Conservation (phyloP, 2,329 filamentous ascomycete genomes). For the Laburnicola sp. region DNA sequence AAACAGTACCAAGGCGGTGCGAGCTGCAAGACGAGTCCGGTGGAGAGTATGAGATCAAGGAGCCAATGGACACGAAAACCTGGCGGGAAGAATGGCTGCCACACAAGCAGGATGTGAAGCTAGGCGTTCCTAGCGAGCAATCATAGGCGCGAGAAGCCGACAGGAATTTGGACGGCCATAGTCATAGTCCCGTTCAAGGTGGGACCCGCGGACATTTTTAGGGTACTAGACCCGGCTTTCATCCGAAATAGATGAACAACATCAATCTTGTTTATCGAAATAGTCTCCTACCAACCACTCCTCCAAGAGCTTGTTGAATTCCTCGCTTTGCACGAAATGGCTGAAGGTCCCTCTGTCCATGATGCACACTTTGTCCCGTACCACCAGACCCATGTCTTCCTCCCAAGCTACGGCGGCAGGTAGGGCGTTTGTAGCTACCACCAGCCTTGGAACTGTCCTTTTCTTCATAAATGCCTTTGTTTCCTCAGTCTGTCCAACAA, state of each 20-base stretch:
- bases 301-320: conserved; percentile 15
- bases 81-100: too few relatives aligned
- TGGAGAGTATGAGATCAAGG: too few relatives aligned
- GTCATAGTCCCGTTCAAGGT: too few relatives aligned
- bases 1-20: too few relatives aligned
- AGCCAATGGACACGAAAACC: too few relatives aligned
- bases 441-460: conserved; percentile 17
- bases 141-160: too few relatives aligned
- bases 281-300: conserved; percentile 11
- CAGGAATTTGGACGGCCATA: too few relatives aligned
- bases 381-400: conserved; percentile 12
- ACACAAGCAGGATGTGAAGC: too few relatives aligned
- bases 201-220: too few relatives aligned
- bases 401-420: conserved; percentile 14
- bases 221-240: too few relatives aligned
- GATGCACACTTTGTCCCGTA: not conserved
- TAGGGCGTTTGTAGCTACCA: conserved; percentile 8
- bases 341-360: conserved; percentile 15
- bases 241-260: not conserved
- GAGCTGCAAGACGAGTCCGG: too few relatives aligned
- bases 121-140: too few relatives aligned
- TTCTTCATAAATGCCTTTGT: conserved; percentile 17
- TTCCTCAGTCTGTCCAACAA: conserved; percentile 15
- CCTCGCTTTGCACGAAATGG: conserved; percentile 18
- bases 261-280: not conserved